A percentile compares a stretch with the other conserved stretches of the same genome.
Evolutionary conservation across 352 stramenopile species (phyloP).

Genomic region (Blastocystis sp.): DNA sequence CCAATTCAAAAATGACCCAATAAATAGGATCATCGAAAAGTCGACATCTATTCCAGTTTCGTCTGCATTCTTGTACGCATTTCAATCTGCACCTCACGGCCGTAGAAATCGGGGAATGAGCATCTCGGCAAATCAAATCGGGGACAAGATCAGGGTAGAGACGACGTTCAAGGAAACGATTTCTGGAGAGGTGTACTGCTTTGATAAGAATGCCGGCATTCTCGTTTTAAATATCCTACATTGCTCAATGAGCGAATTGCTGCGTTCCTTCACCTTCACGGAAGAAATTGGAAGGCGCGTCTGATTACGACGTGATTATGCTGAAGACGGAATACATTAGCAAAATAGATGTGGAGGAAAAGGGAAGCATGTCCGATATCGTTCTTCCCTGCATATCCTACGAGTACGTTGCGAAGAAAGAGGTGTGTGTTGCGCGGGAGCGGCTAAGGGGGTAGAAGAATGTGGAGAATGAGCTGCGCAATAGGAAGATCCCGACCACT

Average conservation of each 20-base stretch:
- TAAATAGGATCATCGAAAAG: neutral
- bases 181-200: slow-evolving; percentile 58
- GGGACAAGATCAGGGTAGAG: slow-evolving; percentile 53
- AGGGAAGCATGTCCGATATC: slow-evolving; percentile 40
- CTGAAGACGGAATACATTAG: slow-evolving; percentile 57
- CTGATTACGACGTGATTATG: slow-evolving; percentile 64
- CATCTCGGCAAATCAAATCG: slow-evolving; percentile 43
- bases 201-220: slow-evolving; percentile 29
- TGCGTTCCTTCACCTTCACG: slow-evolving; percentile 26
- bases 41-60: neutral
- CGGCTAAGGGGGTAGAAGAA: slow-evolving; percentile 4
- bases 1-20: neutral
- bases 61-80: neutral
- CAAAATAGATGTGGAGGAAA: slow-evolving; percentile 43
- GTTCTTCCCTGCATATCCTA: slow-evolving; percentile 43
- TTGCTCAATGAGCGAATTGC: neutral
- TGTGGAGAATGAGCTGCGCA: slow-evolving; percentile 24
- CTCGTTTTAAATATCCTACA: slow-evolving; percentile 69
- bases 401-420: slow-evolving; percentile 5
- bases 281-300: slow-evolving; percentile 54
- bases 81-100: neutral
- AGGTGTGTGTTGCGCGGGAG: neutral
- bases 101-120: slow-evolving; percentile 42
- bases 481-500: slow-evolving; percentile 20
- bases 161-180: slow-evolving; percentile 57